Evolutionary conservation across 768 basidiomycete species (phyloP).

Genomic region (Suillus cothurnatus): DNA sequence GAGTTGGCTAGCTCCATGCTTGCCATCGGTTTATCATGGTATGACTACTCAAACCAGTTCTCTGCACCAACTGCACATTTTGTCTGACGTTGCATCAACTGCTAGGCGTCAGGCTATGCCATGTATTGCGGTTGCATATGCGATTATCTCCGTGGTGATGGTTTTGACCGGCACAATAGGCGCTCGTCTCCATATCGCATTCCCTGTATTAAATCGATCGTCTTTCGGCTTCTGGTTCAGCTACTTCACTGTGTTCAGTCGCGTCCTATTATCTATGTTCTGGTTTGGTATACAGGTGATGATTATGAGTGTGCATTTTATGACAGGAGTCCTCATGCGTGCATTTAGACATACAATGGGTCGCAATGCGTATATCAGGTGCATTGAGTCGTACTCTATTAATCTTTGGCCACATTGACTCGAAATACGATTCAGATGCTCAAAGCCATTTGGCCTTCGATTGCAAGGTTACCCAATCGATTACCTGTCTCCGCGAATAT

Average conservation of each 20-base stretch:
- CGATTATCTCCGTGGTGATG: slow-evolving; percentile 73
- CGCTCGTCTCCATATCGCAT: slow-evolving; percentile 77
- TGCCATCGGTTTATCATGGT: slow-evolving; percentile 76
- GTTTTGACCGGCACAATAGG: slow-evolving; percentile 81
- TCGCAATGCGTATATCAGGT: slow-evolving; percentile 75
- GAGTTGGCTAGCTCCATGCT: slow-evolving; percentile 71
- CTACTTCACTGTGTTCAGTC: slow-evolving; percentile 82
- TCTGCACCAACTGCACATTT: background rate
- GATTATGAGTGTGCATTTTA: background rate
- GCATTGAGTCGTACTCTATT: background rate
- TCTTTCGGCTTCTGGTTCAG: slow-evolving; percentile 91
- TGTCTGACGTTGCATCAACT: background rate
- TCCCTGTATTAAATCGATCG: slow-evolving; percentile 76
- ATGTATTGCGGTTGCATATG: slow-evolving; percentile 72
- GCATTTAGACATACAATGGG: slow-evolving; percentile 51
- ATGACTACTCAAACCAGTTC: slow-evolving; percentile 13
- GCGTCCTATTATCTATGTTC: slow-evolving; percentile 76
- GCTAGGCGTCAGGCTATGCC: slow-evolving; percentile 66
- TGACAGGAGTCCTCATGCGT: background rate
- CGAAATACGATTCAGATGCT: slow-evolving; percentile 47
- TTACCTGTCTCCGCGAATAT: slow-evolving; percentile 60
- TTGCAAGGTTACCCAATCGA: slow-evolving; percentile 63
- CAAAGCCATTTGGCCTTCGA: slow-evolving; percentile 83
- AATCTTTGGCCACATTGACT: background rate
- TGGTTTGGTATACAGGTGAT: slow-evolving; percentile 78